Percentiles rank a stretch among this genome's conserved stretches.
phyloP scores from a whole-genome alignment of 345 rosid genomes.

The Hibiscus mutabilis region DNA sequence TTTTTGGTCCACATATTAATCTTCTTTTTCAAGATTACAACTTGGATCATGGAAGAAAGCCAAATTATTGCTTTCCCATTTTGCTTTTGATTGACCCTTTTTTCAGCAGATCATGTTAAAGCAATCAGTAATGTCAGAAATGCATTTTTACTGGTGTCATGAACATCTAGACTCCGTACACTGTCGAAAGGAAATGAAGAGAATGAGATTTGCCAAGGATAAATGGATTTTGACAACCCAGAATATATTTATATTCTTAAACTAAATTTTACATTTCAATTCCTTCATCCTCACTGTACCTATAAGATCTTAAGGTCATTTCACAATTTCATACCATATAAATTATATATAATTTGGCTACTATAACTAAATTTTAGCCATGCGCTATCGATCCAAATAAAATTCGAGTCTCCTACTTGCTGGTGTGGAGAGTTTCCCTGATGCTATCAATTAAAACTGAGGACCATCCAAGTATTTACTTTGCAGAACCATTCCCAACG shows the following conservation, averaged over 20 bases:
- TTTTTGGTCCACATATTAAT: background rate
- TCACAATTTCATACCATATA: background rate
- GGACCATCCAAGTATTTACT: background rate
- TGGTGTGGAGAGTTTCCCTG: background rate
- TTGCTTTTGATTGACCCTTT: background rate
- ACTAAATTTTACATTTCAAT: background rate
- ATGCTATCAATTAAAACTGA: background rate
- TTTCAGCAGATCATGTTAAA: background rate
- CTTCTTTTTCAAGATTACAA: background rate
- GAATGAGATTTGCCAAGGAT: background rate
- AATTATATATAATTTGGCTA: background rate
- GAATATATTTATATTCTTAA: background rate
- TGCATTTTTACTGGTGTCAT: background rate
- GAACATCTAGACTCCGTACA: too few relatives aligned
- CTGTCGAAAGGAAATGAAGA: background rate
- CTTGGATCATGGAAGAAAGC: background rate
- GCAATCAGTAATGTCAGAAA: background rate
- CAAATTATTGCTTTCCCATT: background rate
- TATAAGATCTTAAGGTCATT: background rate
- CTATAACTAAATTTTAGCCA: slow-evolving; percentile 1
- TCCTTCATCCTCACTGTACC: background rate
- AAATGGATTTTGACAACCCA: background rate
- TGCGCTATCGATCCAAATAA: background rate
- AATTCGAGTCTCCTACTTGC: background rate
- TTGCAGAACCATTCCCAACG: slow-evolving; percentile 17